Base-by-base conservation (phyloP, 768 basidiomycete species). In the Hemileccinum impolitum region DNA sequence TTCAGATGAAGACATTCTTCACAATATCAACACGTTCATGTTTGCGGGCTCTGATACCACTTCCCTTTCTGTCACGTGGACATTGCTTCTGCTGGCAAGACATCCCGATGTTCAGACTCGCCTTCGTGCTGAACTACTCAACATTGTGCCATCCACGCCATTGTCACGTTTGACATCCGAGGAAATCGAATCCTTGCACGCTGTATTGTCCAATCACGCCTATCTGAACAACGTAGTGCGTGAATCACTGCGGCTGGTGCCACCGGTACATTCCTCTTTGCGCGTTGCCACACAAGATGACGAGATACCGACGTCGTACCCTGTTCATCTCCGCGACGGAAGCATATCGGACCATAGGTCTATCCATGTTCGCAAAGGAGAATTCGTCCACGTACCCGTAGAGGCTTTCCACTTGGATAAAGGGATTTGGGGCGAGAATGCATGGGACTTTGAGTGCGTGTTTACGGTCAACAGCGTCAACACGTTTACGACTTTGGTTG, bases 1-100 rank as follows among this genome's bases (percentile, higher is more conserved):
- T 55, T 87, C 91, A 0, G 94, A 96, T 60, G 82, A 87, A 26
- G 94, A 95, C 59, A 84, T 94, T 43, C 74, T 93, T 11, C 74
- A 90, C 60, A 92, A 84, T 51, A 84, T 94, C 66, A 90, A 88
- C 57, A 93, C 91, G 0, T 88, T 94, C 65, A 82, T 93, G 76
- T 91, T 93, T 63, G 90, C 87, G 18, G 93, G 93, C 4, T 90
- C 92, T 12, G 91, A 94, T 59, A 90, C 91, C 1, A 86, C 86
- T 11, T 87, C 88, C 3, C 79, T 94, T 25, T 78, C 85, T 5
- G 69, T 95, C 38, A 89, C 89, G 0, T 96, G 94, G 93, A 83
- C 84, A 2, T 66, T 95, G n/a, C 72, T 83, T 49, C 71, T 88
- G 14, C 77, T 96, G 34, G 82, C 90, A 0, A 75, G 78, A 56